These are phyloP conservation scores for Dipodascus albidus DNA, from an alignment of 805 yeast genomes.

Conservation along the genomic window DNA sequence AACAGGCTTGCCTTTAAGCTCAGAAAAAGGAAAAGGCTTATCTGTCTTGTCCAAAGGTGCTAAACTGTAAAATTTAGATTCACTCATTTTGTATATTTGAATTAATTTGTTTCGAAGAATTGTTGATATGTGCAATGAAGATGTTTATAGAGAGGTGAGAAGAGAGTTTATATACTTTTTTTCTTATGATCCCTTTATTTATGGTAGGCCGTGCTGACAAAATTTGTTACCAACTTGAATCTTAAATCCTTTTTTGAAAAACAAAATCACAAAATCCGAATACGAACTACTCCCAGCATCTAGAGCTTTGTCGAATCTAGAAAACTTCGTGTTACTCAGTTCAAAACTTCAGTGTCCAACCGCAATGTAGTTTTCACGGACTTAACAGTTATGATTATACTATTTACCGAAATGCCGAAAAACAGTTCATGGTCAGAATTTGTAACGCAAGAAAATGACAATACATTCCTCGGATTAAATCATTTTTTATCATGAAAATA, in stretches of 20 bases:
- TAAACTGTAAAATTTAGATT: conserved; percentile 51
- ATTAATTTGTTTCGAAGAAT: neutral
- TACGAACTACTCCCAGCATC: neutral
- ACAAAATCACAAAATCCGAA: neutral
- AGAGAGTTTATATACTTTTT: neutral
- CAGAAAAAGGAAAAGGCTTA: conserved; percentile 44
- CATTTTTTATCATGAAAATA: too few relatives aligned
- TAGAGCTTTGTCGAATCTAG: neutral
- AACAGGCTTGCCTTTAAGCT: conserved; percentile 70
- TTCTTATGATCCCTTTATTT: too few relatives aligned
- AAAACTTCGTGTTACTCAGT: neutral
- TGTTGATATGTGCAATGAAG: neutral
- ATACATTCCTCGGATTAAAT: too few relatives aligned
- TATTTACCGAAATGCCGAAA: neutral
- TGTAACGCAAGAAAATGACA: too few relatives aligned
- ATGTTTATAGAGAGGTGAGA: neutral
- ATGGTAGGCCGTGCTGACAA: neutral
- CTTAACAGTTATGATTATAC: neutral
- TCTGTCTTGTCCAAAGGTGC: conserved; percentile 52
- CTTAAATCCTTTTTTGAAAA: too few relatives aligned
- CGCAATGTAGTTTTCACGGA: neutral
- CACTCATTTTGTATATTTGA: conserved; percentile 24
- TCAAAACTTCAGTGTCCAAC: neutral
- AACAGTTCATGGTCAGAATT: too few relatives aligned
- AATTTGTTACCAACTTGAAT: neutral